These are phyloP conservation scores for Ceratocystis destructans DNA, from an alignment of 2,329 filamentous ascomycete species.

Conservation along the genomic window DNA sequence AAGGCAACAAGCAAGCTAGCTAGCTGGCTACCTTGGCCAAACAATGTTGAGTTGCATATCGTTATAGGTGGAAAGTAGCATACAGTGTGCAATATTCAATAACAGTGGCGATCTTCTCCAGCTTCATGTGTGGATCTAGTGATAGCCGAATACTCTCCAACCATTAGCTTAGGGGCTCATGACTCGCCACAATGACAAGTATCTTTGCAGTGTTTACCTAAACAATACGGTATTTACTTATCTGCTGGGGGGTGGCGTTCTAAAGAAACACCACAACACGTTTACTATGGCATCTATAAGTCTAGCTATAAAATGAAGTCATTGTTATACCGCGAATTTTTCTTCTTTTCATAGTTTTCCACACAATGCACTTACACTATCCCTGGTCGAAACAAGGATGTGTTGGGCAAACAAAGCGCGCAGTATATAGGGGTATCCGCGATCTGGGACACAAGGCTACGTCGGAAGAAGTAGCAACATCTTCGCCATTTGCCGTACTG, in stretches of 20 bases:
- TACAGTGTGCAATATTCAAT: neutral
- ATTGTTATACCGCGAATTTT: neutral
- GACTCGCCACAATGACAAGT: too few relatives aligned
- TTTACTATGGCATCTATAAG: neutral
- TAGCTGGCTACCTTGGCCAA: neutral
- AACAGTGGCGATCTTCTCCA: neutral
- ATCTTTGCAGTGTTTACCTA: too few relatives aligned
- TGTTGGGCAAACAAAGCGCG: neutral
- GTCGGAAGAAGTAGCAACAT: neutral
- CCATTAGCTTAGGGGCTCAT: too few relatives aligned
- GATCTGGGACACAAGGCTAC: neutral
- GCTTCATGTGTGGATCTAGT: neutral
- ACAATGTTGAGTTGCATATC: neutral
- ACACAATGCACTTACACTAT: neutral
- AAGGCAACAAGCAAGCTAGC: too few relatives aligned
- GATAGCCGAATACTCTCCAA: too few relatives aligned
- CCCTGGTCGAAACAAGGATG: neutral
- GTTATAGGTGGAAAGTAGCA: neutral
- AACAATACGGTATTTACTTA: too few relatives aligned
- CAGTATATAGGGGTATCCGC: neutral
- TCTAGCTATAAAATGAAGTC: neutral
- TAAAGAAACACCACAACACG: too few relatives aligned
- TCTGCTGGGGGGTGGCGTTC: too few relatives aligned
- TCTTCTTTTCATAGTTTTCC: neutral
- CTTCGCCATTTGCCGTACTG: neutral